Evolutionary conservation across 148 eudicot species (phyloP).

Genomic region (Rhododendron ferrugineum): DNA sequence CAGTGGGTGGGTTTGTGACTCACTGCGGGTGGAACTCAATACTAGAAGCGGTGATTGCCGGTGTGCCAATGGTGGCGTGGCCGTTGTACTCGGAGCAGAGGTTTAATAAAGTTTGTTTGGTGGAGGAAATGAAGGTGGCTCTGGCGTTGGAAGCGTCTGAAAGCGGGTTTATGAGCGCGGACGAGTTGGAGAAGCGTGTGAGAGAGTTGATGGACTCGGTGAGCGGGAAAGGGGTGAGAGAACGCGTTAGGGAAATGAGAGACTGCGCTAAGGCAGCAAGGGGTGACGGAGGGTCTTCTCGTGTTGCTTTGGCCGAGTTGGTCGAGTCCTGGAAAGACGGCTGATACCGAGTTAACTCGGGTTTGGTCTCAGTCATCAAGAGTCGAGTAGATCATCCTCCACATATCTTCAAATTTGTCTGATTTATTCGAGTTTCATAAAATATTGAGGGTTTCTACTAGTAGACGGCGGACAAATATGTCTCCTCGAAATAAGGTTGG

Average conservation of each 20-base stretch:
- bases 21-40: constrained; percentile 24
- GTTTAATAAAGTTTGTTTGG: constrained; percentile 35
- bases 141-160: constrained; percentile 23
- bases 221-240: constrained; percentile 16
- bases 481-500: too few species aligned
- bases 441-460: too few species aligned
- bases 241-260: background rate
- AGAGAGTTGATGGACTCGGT: constrained; percentile 25
- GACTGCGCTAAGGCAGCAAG: constrained; percentile 15
- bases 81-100: constrained; percentile 45
- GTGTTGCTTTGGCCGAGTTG: constrained; percentile 18
- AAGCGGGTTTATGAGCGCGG: constrained; percentile 26
- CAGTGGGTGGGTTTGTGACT: too few species aligned
- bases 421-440: too few species aligned
- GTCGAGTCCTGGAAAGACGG: constrained; percentile 18
- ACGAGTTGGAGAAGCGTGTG: constrained; percentile 34
- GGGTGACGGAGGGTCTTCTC: constrained; percentile 17
- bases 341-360: background rate
- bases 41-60: constrained; percentile 29
- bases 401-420: too few species aligned
- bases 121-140: constrained; percentile 16
- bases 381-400: too few species aligned
- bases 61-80: constrained; percentile 44
- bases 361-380: background rate
- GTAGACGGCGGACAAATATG: too few species aligned